Evolutionary conservation across 768 basidiomycete species (phyloP).

Genomic region (Boletus huronensis): DNA sequence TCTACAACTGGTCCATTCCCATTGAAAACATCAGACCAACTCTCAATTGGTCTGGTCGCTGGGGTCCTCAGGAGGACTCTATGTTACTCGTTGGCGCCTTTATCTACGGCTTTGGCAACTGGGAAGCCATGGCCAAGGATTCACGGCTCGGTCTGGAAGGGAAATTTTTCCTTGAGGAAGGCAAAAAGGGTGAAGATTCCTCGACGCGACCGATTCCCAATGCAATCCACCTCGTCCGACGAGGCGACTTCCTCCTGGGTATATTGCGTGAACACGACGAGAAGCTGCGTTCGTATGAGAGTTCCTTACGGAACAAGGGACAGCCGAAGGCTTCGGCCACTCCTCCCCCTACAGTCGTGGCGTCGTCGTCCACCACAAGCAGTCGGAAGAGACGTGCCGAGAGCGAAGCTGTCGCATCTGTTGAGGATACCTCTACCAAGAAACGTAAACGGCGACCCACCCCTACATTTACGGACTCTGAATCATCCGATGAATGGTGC

Average conservation of each 20-base stretch:
- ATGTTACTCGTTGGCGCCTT: slow-evolving; percentile 94
- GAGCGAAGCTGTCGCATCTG: slow-evolving; percentile 80
- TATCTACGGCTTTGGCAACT: slow-evolving; percentile 92
- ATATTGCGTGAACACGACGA: slow-evolving; percentile 85
- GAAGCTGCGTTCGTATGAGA: slow-evolving; percentile 86
- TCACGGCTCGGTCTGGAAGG: slow-evolving; percentile 74
- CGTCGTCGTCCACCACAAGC: slow-evolving; percentile 59
- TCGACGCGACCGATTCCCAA: slow-evolving; percentile 89
- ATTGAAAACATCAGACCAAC: slow-evolving; percentile 92
- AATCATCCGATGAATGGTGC: slow-evolving; percentile 88
- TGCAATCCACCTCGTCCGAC: slow-evolving; percentile 95
- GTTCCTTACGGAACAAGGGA: slow-evolving; percentile 67
- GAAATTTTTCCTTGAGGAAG: slow-evolving; percentile 98
- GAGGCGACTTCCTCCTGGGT: slow-evolving; percentile 90
- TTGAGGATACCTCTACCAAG: slow-evolving; percentile 61
- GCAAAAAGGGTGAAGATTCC: slow-evolving; percentile 88
- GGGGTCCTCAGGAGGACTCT: slow-evolving; percentile 89
- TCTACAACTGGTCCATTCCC: slow-evolving; percentile 83
- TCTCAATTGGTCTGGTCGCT: slow-evolving; percentile 94
- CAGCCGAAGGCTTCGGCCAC: slow-evolving; percentile 70
- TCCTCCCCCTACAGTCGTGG: slow-evolving; percentile 68
- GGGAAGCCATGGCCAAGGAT: slow-evolving; percentile 95
- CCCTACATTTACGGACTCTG: slow-evolving; percentile 94
- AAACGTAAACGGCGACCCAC: slow-evolving; percentile 93
- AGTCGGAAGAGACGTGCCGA: slow-evolving; percentile 74